A percentile compares a stretch with the other conserved stretches of the same genome.
Evolutionary conservation across 441 rosid species (phyloP).

Genomic region (Brassica balearica): DNA sequence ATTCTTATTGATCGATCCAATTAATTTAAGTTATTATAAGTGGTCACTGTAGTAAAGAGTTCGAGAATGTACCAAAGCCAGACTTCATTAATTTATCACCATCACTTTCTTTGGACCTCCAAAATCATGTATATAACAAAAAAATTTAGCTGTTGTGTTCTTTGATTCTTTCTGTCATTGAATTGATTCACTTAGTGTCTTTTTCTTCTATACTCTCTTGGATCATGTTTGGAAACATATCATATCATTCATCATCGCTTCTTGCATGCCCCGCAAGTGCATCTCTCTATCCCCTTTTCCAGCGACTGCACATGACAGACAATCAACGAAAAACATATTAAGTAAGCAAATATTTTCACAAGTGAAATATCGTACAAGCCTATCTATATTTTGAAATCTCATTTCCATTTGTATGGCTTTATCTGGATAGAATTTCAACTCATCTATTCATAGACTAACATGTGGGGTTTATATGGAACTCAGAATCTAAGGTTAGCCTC

Average conservation of each 20-base stretch:
- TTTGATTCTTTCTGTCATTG: slow-evolving; percentile 18
- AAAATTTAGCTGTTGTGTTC: not conserved
- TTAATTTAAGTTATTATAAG: not conserved
- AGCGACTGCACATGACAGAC: slow-evolving; percentile 30
- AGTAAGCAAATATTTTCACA: not conserved
- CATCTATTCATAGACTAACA: slow-evolving; percentile 3
- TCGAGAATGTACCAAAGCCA: slow-evolving; percentile 20
- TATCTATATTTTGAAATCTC: not conserved
- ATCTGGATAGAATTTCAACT: slow-evolving; percentile 10
- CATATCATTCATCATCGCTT: slow-evolving; percentile 29
- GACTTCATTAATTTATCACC: slow-evolving; percentile 12
- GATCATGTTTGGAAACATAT: slow-evolving; percentile 22
- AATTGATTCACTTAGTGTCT: slow-evolving; percentile 12
- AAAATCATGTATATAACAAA: not conserved
- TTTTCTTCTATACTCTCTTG: slow-evolving; percentile 33
- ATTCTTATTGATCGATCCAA: not conserved
- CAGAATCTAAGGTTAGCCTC: slow-evolving; percentile 18
- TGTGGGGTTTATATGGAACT: not conserved
- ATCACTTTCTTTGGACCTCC: slow-evolving; percentile 21
- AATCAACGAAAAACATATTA: not conserved
- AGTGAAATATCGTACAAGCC: not conserved
- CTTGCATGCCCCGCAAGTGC: slow-evolving; percentile 49
- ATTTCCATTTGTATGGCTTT: slow-evolving; percentile 1
- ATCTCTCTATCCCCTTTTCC: slow-evolving; percentile 43
- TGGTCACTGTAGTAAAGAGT: slow-evolving; percentile 17